A percentile compares a stretch with the other conserved stretches of the same genome.
phyloP scores from a whole-genome alignment of 2,329 filamentous ascomycete species.

The Alternaria gaisen region DNA sequence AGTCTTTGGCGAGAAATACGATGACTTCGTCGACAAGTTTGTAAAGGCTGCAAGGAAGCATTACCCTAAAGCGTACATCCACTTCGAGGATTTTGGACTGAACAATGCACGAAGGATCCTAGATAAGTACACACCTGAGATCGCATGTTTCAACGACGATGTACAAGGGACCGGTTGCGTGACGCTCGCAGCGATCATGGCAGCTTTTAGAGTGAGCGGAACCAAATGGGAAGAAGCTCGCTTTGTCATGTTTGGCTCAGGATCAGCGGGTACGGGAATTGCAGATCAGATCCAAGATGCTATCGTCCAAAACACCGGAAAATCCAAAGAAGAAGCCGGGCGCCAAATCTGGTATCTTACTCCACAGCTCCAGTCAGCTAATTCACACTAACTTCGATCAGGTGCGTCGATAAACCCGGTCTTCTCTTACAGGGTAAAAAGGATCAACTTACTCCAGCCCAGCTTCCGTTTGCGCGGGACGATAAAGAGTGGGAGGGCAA shows the following conservation, averaged over 20 bases:
- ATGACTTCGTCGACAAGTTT: conserved; percentile 79
- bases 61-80: conserved; percentile 83
- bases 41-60: conserved; percentile 71
- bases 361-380: no score
- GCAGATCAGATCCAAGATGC: conserved; percentile 85
- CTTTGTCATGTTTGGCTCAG: conserved; percentile 80
- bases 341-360: conserved; percentile 76
- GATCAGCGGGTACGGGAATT: conserved; percentile 84
- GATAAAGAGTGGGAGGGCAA: conserved; percentile 70
- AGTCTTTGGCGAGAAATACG: conserved; percentile 75
- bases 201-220: conserved; percentile 74
- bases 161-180: conserved; percentile 90
- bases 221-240: conserved; percentile 73
- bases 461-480: conserved; percentile 72
- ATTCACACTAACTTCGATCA: conserved; percentile 45
- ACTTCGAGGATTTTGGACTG: conserved; percentile 90
- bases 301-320: conserved; percentile 72
- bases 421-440: conserved; percentile 72
- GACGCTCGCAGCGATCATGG: conserved; percentile 82
- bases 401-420: conserved; percentile 83
- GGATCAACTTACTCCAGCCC: conserved; percentile 70
- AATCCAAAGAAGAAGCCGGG: conserved; percentile 75
- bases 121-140: conserved; percentile 75
- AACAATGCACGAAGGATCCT: conserved; percentile 78
- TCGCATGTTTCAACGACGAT: conserved; percentile 91